A percentile compares a stretch with the other conserved stretches of the same genome.
Evolutionary conservation across 805 yeast genomes (phyloP).

Genomic region (Pichia heedii): DNA sequence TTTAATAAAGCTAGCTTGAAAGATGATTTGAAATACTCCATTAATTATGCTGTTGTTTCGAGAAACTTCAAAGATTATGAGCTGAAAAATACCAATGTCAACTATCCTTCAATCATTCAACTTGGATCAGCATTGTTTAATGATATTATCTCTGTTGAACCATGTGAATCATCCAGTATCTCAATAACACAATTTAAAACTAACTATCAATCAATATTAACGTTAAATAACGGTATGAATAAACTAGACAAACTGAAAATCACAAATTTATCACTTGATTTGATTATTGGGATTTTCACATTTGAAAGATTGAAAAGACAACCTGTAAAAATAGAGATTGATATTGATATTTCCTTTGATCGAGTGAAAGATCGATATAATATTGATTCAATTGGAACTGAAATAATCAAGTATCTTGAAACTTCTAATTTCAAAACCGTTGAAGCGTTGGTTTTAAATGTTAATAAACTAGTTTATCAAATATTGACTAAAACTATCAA

Average conservation of each 20-base stretch:
- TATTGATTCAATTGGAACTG: constrained; percentile 36
- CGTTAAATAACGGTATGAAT: no score
- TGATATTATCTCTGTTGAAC: constrained; percentile 13
- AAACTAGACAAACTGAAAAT: neutral
- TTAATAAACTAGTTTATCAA: constrained; percentile 34
- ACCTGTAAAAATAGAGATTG: constrained; percentile 56
- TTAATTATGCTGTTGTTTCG: constrained; percentile 82
- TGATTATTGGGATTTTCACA: constrained; percentile 89
- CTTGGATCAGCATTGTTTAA: constrained; percentile 21
- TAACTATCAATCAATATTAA: no score
- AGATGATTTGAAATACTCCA: constrained; percentile 74
- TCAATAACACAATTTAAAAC: neutral
- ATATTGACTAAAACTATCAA: constrained; percentile 6
- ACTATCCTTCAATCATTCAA: constrained; percentile 34
- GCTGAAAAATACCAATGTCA: constrained; percentile 30
- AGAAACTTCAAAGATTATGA: constrained; percentile 51
- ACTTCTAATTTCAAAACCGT: constrained; percentile 80
- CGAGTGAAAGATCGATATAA: constrained; percentile 21
- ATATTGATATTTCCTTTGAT: constrained; percentile 26
- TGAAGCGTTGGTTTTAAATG: constrained; percentile 77
- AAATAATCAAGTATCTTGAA: constrained; percentile 56
- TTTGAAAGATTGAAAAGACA: constrained; percentile 82
- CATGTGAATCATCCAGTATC: neutral
- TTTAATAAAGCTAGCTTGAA: constrained; percentile 65
- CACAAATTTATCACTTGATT: constrained; percentile 16